Percentiles rank a stretch among this genome's conserved stretches.
Conservation (phyloP, 1,139 yeast species). For the Ashbya aceris region DNA sequence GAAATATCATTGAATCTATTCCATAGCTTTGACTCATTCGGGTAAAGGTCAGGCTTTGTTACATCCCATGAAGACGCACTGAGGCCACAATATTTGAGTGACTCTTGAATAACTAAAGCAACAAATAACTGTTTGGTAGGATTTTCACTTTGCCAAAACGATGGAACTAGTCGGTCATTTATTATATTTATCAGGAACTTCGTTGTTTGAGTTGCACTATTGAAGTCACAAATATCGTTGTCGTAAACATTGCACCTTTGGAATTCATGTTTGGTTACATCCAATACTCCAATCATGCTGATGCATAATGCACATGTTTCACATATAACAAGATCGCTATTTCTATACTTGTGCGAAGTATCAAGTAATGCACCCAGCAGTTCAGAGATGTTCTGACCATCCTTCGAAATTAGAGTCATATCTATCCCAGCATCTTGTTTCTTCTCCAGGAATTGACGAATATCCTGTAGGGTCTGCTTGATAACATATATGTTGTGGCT, state of each 20-base stretch:
- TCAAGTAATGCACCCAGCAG: constrained; percentile 51
- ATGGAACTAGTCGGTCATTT: constrained; percentile 60
- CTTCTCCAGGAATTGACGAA: constrained; percentile 40
- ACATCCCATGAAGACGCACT: constrained; percentile 33
- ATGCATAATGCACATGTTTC: constrained; percentile 57
- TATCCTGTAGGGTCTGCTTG: constrained; percentile 65
- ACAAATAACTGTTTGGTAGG: constrained; percentile 77
- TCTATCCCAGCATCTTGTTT: constrained; percentile 22
- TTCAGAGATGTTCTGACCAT: constrained; percentile 20
- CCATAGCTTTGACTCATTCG: constrained; percentile 43
- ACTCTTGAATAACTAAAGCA: constrained; percentile 86
- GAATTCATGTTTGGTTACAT: constrained; percentile 50
- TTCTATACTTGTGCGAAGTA: constrained; percentile 50
- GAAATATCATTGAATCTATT: constrained; percentile 55
- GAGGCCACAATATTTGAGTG: constrained; percentile 56
- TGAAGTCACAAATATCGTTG: constrained; percentile 51
- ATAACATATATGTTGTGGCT: constrained; percentile 61
- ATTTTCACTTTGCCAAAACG: constrained; percentile 84
- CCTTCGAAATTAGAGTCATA: constrained; percentile 10
- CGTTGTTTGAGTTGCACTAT: constrained; percentile 52
- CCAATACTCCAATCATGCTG: constrained; percentile 72
- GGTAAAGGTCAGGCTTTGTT: constrained; percentile 25
- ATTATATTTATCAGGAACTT: constrained; percentile 58
- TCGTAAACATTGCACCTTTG: constrained; percentile 38
- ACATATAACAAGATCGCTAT: constrained; percentile 42